A percentile compares a stretch with the other conserved stretches of the same genome.
Evolutionary conservation across 1,139 yeast genomes (phyloP).

Genomic region (Geotrichum carabidarum): DNA sequence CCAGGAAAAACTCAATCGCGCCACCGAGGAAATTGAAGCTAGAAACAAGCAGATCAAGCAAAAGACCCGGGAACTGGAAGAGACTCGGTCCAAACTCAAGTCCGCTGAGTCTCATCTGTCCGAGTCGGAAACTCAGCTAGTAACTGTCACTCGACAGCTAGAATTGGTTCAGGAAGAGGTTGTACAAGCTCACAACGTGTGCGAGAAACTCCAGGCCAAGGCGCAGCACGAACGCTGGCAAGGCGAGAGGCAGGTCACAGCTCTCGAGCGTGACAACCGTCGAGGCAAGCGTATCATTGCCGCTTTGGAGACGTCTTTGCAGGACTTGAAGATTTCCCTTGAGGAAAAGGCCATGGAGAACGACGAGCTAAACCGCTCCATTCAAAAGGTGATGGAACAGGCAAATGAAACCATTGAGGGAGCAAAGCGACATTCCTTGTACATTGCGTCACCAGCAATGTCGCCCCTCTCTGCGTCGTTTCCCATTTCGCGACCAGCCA

Average conservation of each 20-base stretch:
- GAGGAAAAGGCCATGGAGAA: slow-evolving; percentile 40
- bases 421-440: slow-evolving; percentile 31
- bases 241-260: slow-evolving; percentile 28
- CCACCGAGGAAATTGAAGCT: slow-evolving; percentile 2
- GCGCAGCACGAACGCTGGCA: slow-evolving; percentile 12
- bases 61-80: slow-evolving; percentile 1
- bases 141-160: background rate
- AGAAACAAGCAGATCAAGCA: background rate
- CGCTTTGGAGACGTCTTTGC: slow-evolving; percentile 32
- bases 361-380: slow-evolving; percentile 35
- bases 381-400: slow-evolving; percentile 35
- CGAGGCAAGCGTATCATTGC: slow-evolving; percentile 27
- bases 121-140: background rate
- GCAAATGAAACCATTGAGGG: slow-evolving; percentile 35
- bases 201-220: slow-evolving; percentile 4
- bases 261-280: slow-evolving; percentile 30
- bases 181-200: background rate
- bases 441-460: slow-evolving; percentile 18
- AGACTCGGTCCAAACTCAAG: background rate
- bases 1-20: background rate
- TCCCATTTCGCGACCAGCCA: background rate
- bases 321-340: slow-evolving; percentile 36
- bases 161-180: background rate
- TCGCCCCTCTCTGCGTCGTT: background rate
- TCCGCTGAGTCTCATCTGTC: background rate